These are phyloP conservation scores for Echium plantagineum DNA, from an alignment of 257 asterid species.

Conservation along the genomic window DNA sequence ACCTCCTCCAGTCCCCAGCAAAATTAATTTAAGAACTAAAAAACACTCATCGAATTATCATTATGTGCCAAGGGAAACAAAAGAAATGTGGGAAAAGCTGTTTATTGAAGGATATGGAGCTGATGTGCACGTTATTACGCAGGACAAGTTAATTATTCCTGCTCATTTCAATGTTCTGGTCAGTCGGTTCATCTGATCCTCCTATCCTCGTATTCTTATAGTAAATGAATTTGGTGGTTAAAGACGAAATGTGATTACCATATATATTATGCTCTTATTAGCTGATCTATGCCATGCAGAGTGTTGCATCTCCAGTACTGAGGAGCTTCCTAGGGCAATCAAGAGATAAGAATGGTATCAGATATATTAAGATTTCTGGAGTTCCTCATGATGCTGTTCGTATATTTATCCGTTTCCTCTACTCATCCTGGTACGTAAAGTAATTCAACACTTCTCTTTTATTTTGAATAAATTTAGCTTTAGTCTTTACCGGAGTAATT, in stretches of 20 bases:
- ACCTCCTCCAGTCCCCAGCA: conserved; percentile 57
- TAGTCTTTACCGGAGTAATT: not conserved
- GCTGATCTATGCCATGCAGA: conserved; percentile 21
- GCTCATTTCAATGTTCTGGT: conserved; percentile 74
- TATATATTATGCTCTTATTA: not conserved
- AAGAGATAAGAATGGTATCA: conserved; percentile 34
- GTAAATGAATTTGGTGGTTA: not conserved
- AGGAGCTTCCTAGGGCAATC: conserved; percentile 46
- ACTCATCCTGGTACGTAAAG: conserved; percentile 64
- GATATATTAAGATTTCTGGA: conserved; percentile 44
- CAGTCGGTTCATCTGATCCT: conserved; percentile 10
- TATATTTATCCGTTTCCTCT: conserved; percentile 64
- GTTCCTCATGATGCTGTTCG: conserved; percentile 48
- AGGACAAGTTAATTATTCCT: conserved; percentile 30
- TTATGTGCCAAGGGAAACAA: conserved; percentile 48
- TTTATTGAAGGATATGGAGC: conserved; percentile 61
- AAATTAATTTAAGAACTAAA: conserved; percentile 8
- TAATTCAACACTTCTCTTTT: not conserved
- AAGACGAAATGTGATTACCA: not conserved
- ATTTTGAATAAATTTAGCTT: not conserved
- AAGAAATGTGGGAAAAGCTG: conserved; percentile 65
- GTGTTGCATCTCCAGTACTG: conserved; percentile 68
- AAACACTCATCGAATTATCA: conserved; percentile 21
- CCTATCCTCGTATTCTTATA: not conserved
- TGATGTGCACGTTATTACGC: conserved; percentile 46